These are phyloP conservation scores for Boletus coccyginus DNA, from an alignment of 768 basidiomycete species.

Conservation along the genomic window DNA sequence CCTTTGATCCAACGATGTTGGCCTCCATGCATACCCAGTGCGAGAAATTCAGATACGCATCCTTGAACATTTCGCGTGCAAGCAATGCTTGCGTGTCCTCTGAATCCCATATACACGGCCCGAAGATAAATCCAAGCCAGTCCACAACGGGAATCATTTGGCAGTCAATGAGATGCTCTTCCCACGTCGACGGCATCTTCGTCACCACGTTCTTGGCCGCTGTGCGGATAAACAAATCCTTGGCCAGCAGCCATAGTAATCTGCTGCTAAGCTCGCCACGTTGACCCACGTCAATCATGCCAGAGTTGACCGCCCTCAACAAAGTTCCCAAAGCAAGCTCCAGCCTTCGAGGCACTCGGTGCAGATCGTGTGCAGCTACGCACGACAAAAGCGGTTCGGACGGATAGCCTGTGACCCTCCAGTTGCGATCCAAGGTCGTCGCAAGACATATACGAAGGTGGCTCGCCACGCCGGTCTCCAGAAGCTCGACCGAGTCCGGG, in stretches of 20 bases:
- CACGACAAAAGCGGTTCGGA: constrained; percentile 19
- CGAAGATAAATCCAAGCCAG: constrained; percentile 15
- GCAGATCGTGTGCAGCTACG: constrained; percentile 1
- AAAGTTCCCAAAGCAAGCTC: background rate
- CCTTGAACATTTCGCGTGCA: background rate
- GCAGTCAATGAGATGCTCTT: constrained; percentile 7
- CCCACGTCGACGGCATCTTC: background rate
- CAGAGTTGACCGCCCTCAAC: background rate
- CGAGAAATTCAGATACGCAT: constrained; percentile 13
- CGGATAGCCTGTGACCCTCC: constrained; percentile 15
- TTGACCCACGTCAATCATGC: constrained; percentile 5
- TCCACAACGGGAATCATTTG: constrained; percentile 9
- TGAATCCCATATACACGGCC: background rate
- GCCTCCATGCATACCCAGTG: constrained; percentile 15
- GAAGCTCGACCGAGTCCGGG: background rate
- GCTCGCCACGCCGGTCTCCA: constrained; percentile 8
- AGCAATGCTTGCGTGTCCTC: background rate
- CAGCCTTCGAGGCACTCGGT: background rate
- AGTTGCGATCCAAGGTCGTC: constrained; percentile 3
- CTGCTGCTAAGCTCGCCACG: constrained; percentile 5
- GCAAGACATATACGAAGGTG: constrained; percentile 11
- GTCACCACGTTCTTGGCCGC: background rate
- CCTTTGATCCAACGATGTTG: background rate
- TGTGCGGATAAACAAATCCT: constrained; percentile 2
- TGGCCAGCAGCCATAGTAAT: constrained; percentile 2